Conservation (phyloP, 768 basidiomycete genomes). For the Amanita muscaria region DNA sequence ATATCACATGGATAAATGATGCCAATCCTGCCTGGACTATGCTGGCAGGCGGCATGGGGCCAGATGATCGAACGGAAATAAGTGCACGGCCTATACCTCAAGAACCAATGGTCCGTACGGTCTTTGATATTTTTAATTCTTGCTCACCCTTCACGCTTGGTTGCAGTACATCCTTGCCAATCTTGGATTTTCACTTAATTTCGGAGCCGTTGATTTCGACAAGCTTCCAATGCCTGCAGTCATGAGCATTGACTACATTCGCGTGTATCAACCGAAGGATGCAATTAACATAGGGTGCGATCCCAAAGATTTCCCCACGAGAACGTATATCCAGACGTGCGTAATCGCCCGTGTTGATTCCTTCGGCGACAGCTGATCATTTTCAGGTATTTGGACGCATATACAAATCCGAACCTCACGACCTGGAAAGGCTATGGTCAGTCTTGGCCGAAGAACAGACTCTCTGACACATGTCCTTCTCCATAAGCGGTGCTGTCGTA, state of each 20-base stretch:
- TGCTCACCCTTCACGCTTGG: neutral
- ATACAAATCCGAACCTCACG: conserved; percentile 76
- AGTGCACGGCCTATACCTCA: conserved; percentile 62
- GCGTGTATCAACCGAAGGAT: conserved; percentile 77
- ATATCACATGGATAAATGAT: conserved; percentile 76
- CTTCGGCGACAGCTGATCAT: neutral
- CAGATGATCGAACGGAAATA: conserved; percentile 50
- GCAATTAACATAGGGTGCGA: conserved; percentile 78
- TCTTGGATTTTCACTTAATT: conserved; percentile 78
- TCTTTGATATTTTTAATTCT: conserved; percentile 23
- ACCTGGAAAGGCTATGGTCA: conserved; percentile 68
- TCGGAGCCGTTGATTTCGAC: conserved; percentile 59
- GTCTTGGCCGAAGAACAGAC: conserved; percentile 58
- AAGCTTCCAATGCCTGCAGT: conserved; percentile 62
- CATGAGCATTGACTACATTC: conserved; percentile 81
- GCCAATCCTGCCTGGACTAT: conserved; percentile 62
- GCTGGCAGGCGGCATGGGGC: conserved; percentile 49
- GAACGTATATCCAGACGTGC: conserved; percentile 68
- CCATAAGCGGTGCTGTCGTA: no score
- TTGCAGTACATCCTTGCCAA: conserved; percentile 75
- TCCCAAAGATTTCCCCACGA: conserved; percentile 71
- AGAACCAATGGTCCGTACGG: conserved; percentile 64
- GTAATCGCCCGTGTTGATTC: conserved; percentile 13
- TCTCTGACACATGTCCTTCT: conserved; percentile 48
- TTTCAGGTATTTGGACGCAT: conserved; percentile 50